phyloP scores from a whole-genome alignment of 805 yeast genomes.

The Saccharomycopsis fodiens region DNA sequence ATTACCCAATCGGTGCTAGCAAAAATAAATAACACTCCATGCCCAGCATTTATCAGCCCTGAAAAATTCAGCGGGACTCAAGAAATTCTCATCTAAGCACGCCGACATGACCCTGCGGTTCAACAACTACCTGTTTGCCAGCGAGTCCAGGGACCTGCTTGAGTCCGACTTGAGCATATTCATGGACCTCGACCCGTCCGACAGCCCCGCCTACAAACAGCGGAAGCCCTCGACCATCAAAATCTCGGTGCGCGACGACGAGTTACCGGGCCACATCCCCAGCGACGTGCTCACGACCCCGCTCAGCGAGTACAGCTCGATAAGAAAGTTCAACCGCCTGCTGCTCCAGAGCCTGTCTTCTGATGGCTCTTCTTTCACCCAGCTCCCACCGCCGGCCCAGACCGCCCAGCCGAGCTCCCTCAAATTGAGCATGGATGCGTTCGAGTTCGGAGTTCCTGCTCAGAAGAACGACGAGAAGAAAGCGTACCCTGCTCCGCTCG shows the following conservation, averaged over 20 bases:
- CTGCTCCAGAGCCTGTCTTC: not conserved
- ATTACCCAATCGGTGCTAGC: not conserved
- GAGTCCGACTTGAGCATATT: slow-evolving; percentile 14
- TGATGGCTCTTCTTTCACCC: not conserved
- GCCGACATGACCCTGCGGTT: not conserved
- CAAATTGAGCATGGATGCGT: not conserved
- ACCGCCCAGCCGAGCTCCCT: not conserved
- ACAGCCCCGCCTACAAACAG: not conserved
- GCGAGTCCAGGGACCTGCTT: slow-evolving; percentile 11
- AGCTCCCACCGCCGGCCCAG: not conserved
- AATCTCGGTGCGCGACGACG: slow-evolving; percentile 10
- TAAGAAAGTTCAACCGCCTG: not conserved
- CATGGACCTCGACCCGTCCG: not conserved
- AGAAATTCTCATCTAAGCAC: too few relatives aligned
- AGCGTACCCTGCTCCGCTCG: slow-evolving; percentile 4
- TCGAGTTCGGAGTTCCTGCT: not conserved
- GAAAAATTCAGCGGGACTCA: too few relatives aligned
- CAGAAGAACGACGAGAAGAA: not conserved
- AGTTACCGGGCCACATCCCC: not conserved
- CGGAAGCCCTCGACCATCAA: slow-evolving; percentile 12
- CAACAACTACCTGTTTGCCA: not conserved
- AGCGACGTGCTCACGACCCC: not conserved
- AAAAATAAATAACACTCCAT: too few relatives aligned
- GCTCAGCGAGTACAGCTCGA: not conserved
- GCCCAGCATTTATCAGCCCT: too few relatives aligned